Conservation (phyloP, 495 filamentous ascomycete species). For the Trichoderma parareesei region DNA sequence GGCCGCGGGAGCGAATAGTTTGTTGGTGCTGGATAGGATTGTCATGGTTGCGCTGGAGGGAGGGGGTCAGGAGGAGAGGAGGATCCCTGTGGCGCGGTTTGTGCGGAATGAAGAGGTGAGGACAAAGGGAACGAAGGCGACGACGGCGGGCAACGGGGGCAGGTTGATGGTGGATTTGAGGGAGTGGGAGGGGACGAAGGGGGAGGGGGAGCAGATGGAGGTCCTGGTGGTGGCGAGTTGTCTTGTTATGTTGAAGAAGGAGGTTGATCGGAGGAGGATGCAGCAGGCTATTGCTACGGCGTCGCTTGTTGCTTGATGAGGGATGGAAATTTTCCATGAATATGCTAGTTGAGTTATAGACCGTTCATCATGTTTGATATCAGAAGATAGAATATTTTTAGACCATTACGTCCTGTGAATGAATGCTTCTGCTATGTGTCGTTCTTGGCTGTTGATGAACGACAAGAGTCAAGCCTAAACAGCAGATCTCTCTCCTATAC, state of each 20-base stretch:
- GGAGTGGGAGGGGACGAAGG: conserved; percentile 18
- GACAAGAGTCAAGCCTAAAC: not conserved
- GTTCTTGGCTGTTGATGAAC: too few species aligned
- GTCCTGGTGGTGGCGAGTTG: conserved; percentile 44
- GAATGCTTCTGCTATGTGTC: too few species aligned
- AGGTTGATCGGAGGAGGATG: conserved; percentile 45
- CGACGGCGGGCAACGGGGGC: conserved; percentile 46
- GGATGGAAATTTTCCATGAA: not conserved
- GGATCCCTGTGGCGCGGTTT: conserved; percentile 35
- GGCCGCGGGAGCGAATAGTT: conserved; percentile 20
- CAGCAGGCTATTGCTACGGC: conserved; percentile 37
- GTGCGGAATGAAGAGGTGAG: conserved; percentile 35
- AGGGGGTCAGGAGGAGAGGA: conserved; percentile 16
- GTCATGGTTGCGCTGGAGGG: conserved; percentile 11
- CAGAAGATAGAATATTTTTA: too few species aligned
- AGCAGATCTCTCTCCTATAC: conserved; percentile 21
- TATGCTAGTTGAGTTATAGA: too few species aligned
- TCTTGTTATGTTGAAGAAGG: conserved; percentile 50
- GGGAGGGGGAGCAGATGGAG: conserved; percentile 27
- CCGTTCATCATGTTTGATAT: too few species aligned
- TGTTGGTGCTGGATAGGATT: conserved; percentile 33
- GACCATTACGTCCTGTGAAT: too few species aligned
- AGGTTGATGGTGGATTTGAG: conserved; percentile 34
- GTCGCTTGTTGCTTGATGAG: conserved; percentile 11
- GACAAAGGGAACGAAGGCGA: conserved; percentile 31